Base-by-base conservation (phyloP, 2,329 filamentous ascomycete genomes). In the Bipolaris gigantea region DNA sequence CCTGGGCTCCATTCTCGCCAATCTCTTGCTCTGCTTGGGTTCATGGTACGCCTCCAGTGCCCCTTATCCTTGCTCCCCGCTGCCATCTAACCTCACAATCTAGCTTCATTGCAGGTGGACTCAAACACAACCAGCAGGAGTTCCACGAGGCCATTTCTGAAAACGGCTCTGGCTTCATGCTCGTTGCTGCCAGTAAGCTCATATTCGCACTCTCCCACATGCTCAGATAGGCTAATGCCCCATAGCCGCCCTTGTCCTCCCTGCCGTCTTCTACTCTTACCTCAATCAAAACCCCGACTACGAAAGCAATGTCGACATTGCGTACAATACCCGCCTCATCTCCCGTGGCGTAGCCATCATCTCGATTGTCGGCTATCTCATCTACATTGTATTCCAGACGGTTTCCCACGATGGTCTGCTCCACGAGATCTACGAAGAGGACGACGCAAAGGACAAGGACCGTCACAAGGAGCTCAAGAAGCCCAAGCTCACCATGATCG, bases 121-220 rank as follows among this genome's bases (percentile, higher is more conserved):
- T 93, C 33, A 79, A 80, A 49, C 83, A 86, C 30, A 80, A 89
- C 5, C 84, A 89, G 61, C 84, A 91, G 62, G 80, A 78, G 15
- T 94, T 95, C 69, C 87, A 89, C 66, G 84, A 88, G 53, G 86
- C 86, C 4, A 83, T 95, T 51, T 89, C 86, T 60, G 91, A 96
- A 74, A 88, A 89, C 7, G 90, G 90, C 16, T 89, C 84, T 43
- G 89, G 89, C 1, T 73, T 95, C 43, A 78, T 95, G 19, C 79
- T 95, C 47, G 90, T 90, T 52, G 89, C 90, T 76, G 89, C 85
- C 60, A 89, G 84, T 69, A 67, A 30, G 73, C 67, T 21, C 11
- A 11, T 9, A 13, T 9, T 66, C 21, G 16, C n/a, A 23, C 13
- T 7, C 13, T 21, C 10, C 27, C 27, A 13, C 23, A 4, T 7